Percentiles rank a stretch among this genome's conserved stretches.
These are phyloP conservation scores for Entomortierella beljakovae DNA, from an alignment of 192 early-diverging fungal species.

Conservation along the genomic window DNA sequence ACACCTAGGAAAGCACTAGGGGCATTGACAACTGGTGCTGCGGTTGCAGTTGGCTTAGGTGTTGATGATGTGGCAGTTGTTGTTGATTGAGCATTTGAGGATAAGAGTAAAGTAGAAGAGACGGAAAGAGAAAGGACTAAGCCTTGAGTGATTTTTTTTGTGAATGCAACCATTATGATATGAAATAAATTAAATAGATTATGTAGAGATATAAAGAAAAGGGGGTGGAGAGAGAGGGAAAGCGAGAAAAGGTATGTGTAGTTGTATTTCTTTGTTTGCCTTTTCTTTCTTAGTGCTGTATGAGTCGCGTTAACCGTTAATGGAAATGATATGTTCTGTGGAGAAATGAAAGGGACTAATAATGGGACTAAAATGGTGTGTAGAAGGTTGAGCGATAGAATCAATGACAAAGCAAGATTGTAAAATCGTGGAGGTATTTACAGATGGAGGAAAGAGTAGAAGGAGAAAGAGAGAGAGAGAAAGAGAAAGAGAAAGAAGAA, in stretches of 20 bases:
- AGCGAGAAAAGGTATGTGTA: background rate
- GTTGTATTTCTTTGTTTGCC: slow-evolving; percentile 34
- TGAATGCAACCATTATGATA: slow-evolving; percentile 12
- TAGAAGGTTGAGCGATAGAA: background rate
- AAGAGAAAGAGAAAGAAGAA: background rate
- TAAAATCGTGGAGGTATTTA: background rate
- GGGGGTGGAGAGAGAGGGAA: background rate
- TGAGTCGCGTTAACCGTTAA: slow-evolving; percentile 12
- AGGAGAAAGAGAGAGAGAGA: slow-evolving; percentile 3
- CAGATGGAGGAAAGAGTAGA: background rate
- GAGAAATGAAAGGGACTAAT: background rate
- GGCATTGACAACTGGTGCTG: background rate
- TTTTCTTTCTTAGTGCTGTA: slow-evolving; percentile 28
- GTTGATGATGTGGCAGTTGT: background rate
- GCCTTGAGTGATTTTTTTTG: slow-evolving; percentile 11
- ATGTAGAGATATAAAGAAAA: background rate
- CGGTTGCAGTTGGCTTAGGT: slow-evolving; percentile 1
- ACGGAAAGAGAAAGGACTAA: slow-evolving; percentile 30
- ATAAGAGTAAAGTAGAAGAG: slow-evolving; percentile 18
- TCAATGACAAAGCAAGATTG: background rate
- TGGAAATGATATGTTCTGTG: slow-evolving; percentile 12
- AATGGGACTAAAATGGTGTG: background rate
- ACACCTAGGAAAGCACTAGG: slow-evolving; percentile 17
- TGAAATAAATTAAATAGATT: background rate
- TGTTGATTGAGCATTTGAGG: slow-evolving; percentile 14